Evolutionary conservation across 495 filamentous ascomycete genomes (phyloP).

Genomic region (Filosporella fistucella): DNA sequence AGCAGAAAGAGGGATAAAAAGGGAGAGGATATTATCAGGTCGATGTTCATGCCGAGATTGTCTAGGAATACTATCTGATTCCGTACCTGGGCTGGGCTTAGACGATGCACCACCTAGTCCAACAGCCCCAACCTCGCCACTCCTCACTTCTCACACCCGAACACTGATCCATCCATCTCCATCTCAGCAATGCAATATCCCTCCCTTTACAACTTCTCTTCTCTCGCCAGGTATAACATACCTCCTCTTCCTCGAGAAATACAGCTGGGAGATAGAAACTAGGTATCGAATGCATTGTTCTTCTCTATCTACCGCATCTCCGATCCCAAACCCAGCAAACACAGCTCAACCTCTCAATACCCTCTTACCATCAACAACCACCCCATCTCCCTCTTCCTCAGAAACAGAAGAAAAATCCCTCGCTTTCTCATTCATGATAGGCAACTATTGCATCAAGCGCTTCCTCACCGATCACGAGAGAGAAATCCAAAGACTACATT

Average conservation of each 20-base stretch:
- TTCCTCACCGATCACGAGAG: slow-evolving; percentile 4
- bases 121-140: not conserved
- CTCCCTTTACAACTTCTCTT: not conserved
- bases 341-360: no score
- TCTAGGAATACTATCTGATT: not conserved
- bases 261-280: slow-evolving; percentile 7
- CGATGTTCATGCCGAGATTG: slow-evolving; percentile 1
- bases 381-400: not conserved
- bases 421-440: slow-evolving; percentile 12
- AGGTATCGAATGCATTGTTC: slow-evolving; percentile 1
- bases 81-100: no score
- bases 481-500: not conserved
- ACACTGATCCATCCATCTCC: not conserved
- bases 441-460: slow-evolving; percentile 9
- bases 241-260: slow-evolving; percentile 13
- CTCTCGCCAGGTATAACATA: slow-evolving; percentile 3
- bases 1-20: not conserved
- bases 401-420: not conserved
- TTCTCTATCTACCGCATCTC: not conserved
- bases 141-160: not conserved
- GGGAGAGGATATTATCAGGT: slow-evolving; percentile 6
- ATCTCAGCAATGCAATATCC: not conserved
- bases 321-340: not conserved
- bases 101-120: no score
- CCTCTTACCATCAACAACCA: no score